Evolutionary conservation across 1,284 basidiomycete genomes (phyloP).

Genomic region (Apiotrichum montevideense): DNA sequence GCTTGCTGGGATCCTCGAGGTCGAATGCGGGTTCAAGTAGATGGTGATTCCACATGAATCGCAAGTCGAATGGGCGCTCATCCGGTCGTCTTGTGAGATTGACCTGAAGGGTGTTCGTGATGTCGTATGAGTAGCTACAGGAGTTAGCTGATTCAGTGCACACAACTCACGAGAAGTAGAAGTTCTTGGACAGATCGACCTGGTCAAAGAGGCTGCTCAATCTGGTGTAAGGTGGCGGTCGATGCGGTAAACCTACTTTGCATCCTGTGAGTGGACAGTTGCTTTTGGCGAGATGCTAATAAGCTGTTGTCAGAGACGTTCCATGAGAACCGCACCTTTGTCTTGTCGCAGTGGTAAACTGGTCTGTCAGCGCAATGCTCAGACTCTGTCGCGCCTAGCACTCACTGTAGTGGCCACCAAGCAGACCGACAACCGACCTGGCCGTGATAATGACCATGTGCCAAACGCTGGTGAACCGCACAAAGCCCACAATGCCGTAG

Average conservation of each 20-base stretch:
- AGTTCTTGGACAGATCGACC: conserved; percentile 97
- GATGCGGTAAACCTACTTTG: conserved; percentile 48
- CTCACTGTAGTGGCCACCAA: conserved; percentile 82
- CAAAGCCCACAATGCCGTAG: conserved; percentile 64
- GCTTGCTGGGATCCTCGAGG: conserved; percentile 49
- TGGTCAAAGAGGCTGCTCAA: conserved; percentile 90
- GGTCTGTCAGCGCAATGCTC: conserved; percentile 2
- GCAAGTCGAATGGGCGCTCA: conserved; percentile 61
- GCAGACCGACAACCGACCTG: conserved; percentile 81
- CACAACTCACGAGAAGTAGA: conserved; percentile 81
- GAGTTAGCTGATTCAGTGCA: not conserved
- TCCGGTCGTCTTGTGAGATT: conserved; percentile 66
- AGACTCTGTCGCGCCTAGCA: not conserved
- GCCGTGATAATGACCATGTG: conserved; percentile 86
- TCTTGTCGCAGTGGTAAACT: conserved; percentile 92
- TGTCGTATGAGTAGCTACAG: conserved; percentile 87
- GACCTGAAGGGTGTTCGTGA: conserved; percentile 89
- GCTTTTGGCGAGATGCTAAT: conserved; percentile 38
- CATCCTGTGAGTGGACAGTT: conserved; percentile 78
- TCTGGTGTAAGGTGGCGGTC: conserved; percentile 29
- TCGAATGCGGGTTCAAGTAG: conserved; percentile 63
- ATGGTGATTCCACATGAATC: conserved; percentile 95
- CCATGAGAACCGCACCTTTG: conserved; percentile 56
- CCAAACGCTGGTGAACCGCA: conserved; percentile 84
- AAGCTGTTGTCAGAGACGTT: conserved; percentile 23